Evolutionary conservation across 164 flowering plant genomes (phyloP).

Genomic region (Dillenia suffruticosa): DNA sequence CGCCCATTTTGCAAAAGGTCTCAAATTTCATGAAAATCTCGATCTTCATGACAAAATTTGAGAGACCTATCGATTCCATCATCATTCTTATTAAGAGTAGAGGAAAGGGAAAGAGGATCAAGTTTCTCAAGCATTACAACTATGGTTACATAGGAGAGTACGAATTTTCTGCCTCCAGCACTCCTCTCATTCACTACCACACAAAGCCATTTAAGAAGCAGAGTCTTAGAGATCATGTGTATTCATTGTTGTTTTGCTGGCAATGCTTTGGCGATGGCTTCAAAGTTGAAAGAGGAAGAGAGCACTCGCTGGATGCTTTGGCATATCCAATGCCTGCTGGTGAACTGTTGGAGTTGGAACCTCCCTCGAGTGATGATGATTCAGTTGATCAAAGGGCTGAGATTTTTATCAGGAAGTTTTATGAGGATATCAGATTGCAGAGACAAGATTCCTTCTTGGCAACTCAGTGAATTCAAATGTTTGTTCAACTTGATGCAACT

Average conservation of each 20-base stretch:
- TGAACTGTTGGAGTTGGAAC: not conserved
- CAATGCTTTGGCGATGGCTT: conserved; percentile 18
- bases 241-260: conserved; percentile 23
- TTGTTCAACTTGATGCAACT: not conserved
- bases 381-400: conserved; percentile 69
- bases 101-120: conserved; percentile 26
- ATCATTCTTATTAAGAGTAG: conserved; percentile 34
- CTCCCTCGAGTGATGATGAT: conserved; percentile 27
- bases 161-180: conserved; percentile 52
- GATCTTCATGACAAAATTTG: conserved; percentile 30
- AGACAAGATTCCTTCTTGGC: conserved; percentile 22
- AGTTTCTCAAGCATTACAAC: conserved; percentile 34
- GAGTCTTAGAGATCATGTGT: conserved; percentile 6
- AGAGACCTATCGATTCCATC: conserved; percentile 31
- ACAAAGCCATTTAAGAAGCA: conserved; percentile 18
- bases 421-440: conserved; percentile 53
- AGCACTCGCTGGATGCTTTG: conserved; percentile 12
- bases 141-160: conserved; percentile 36
- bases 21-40: conserved; percentile 30
- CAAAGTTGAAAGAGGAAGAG: conserved; percentile 11
- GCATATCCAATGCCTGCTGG: not conserved
- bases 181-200: conserved; percentile 41
- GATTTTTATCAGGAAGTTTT: conserved; percentile 60
- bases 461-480: not conserved
- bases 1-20: conserved; percentile 36